Conservation (phyloP, 1,139 yeast genomes). For the Taphrina deformans region DNA sequence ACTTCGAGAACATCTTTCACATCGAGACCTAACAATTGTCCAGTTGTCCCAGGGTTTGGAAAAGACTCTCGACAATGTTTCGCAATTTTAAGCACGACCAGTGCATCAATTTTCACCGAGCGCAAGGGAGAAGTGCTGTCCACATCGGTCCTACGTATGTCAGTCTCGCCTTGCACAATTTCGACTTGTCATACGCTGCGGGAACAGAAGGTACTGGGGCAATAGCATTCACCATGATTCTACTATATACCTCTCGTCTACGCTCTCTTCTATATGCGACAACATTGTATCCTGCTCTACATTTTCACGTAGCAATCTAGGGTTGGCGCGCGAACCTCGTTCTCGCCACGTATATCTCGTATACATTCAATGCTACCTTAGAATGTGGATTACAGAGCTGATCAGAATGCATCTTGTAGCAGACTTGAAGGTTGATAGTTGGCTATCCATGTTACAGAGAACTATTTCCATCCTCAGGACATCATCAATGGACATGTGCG, state of each 20-base stretch:
- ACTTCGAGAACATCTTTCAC: constrained; percentile 54
- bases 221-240: constrained; percentile 25
- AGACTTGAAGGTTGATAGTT: no score
- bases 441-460: no score
- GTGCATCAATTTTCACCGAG: constrained; percentile 34
- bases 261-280: neutral
- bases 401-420: neutral
- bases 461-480: no score
- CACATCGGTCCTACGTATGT: constrained; percentile 31
- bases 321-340: neutral
- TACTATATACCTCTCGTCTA: neutral
- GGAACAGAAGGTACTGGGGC: constrained; percentile 32
- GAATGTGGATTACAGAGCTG: no score
- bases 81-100: constrained; percentile 65
- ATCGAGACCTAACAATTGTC: constrained; percentile 77
- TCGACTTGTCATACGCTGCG: constrained; percentile 5
- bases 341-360: neutral
- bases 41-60: constrained; percentile 64
- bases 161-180: neutral
- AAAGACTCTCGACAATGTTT: constrained; percentile 70
- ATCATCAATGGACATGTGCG: no score
- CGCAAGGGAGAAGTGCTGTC: constrained; percentile 34
- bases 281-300: neutral
- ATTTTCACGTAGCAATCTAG: constrained; percentile 3
- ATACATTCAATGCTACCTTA: no score